These are phyloP conservation scores for Ophiostoma sp. DNA, from an alignment of 2,329 filamentous ascomycete species.

Conservation along the genomic window DNA sequence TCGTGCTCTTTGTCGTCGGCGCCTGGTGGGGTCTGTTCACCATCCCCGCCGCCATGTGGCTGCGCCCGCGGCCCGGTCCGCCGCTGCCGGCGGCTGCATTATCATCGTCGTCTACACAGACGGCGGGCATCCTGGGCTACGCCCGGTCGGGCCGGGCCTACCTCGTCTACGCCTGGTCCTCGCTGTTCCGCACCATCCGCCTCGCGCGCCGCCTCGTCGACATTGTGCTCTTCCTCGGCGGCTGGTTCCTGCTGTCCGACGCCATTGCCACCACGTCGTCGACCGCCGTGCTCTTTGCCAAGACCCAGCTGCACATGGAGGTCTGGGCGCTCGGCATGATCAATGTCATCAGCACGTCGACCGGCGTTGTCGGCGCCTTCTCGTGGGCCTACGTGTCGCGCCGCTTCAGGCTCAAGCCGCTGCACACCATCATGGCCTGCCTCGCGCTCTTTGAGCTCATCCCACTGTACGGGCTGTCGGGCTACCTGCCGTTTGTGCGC, in stretches of 20 bases:
- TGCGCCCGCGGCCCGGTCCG: constrained; percentile 82
- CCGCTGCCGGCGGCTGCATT: constrained; percentile 50
- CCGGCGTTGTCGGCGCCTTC: constrained; percentile 82
- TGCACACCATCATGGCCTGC: constrained; percentile 87
- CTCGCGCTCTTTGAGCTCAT: constrained; percentile 89
- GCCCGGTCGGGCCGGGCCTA: constrained; percentile 59
- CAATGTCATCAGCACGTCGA: constrained; percentile 82
- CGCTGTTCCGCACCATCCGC: constrained; percentile 72
- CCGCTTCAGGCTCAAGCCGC: constrained; percentile 63
- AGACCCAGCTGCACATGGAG: constrained; percentile 85
- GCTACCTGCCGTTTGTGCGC: constrained; percentile 76
- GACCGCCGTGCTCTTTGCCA: constrained; percentile 91
- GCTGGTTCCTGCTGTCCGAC: constrained; percentile 93
- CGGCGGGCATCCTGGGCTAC: constrained; percentile 32
- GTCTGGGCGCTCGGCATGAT: constrained; percentile 85
- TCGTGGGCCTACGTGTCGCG: constrained; percentile 78
- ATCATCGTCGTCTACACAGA: constrained; percentile 3
- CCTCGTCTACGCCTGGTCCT: constrained; percentile 77
- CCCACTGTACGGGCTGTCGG: constrained; percentile 82
- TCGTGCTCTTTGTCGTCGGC: constrained; percentile 83
- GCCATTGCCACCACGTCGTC: constrained; percentile 91
- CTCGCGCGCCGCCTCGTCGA: constrained; percentile 68
- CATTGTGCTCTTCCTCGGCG: constrained; percentile 71
- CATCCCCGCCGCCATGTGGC: constrained; percentile 79
- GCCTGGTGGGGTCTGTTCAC: constrained; percentile 92